Base-by-base conservation (phyloP, 176 grass and related monocot genomes). In the Carex scoparia region DNA sequence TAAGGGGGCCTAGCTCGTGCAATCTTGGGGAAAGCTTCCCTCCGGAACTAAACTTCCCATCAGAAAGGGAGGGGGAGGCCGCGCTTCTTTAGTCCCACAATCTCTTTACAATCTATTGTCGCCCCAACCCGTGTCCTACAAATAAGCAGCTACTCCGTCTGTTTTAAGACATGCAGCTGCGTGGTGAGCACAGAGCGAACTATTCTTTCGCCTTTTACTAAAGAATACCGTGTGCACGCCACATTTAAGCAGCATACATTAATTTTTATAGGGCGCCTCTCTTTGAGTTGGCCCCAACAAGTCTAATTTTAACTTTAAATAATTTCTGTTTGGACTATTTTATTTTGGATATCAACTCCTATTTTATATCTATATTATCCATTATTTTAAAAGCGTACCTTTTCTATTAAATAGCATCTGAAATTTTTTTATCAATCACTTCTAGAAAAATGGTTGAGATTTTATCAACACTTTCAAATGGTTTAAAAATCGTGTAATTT, bases 121-220 rank as follows among this genome's bases (percentile, higher is more conserved):
- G 27, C 28, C 27, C 28, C 27, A 2, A 4, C 63, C 63, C 23
- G 28, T 28, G 28, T 12, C 10, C 8, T 33, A 33, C 32, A 33
- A 65, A 65, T 65, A 13, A 65, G 63, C 10, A 4, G 63, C 28
- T 3, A 32, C 28, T 10, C 23, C 63, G 0, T 2, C 48, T 51
- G 9, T 10, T 10, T 11, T 2, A 51, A 51, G 10, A 1, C 10
- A 51, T 51, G 79, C 56, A 90, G 89, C 86, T 94, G 91, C 62
- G 90, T 90, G 94, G 84, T 84, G 89, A 72, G 84, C 91, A 84
- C 88, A 92, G 12, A 92, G 90, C 69, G 57, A 93, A 88, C 85
- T 91, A 87, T 88, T 91, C 87, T 91, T 93, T 91, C 84, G 85
- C 84, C 87, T 89, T 93, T 91, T 89, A 89, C 87, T 92, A 91